A percentile compares a stretch with the other conserved stretches of the same genome.
Conservation (phyloP, 2,329 filamentous ascomycete genomes). For the Raffaelea deltoideospora region DNA sequence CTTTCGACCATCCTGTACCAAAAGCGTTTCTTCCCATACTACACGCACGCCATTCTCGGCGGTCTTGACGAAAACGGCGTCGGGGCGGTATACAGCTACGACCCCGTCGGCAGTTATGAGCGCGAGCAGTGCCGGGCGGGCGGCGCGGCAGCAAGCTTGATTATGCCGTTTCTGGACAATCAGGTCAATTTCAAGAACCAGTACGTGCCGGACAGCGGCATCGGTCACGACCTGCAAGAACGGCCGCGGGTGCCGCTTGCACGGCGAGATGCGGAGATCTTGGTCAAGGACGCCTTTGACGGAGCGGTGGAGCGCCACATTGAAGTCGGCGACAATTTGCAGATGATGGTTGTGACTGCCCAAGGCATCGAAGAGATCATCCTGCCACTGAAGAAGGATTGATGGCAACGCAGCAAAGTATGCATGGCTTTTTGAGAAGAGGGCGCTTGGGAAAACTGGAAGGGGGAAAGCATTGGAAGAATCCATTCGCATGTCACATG, state of each 20-base stretch:
- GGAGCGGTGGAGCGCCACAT: conserved; percentile 98
- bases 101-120: conserved; percentile 96
- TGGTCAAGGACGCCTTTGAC: conserved; percentile 96
- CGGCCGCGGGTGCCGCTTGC: conserved; percentile 56
- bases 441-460: too few relatives aligned
- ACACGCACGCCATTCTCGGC: conserved; percentile 85
- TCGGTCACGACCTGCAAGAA: conserved; percentile 65
- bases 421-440: too few relatives aligned
- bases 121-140: conserved; percentile 89
- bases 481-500: too few relatives aligned
- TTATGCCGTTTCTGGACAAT: conserved; percentile 98
- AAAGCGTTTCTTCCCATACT: conserved; percentile 99
- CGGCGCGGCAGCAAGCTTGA: conserved; percentile 81
- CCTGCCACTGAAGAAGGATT: conserved; percentile 80
- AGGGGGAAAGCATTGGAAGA: too few relatives aligned
- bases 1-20: conserved; percentile 90
- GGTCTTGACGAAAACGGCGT: conserved; percentile 89
- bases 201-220: conserved; percentile 74
- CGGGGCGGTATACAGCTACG: conserved; percentile 92
- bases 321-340: conserved; percentile 89
- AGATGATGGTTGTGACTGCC: conserved; percentile 86
- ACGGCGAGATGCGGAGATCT: conserved; percentile 58
- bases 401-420: conserved; percentile 19
- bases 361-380: conserved; percentile 79
- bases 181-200: conserved; percentile 99